These are phyloP conservation scores for Alternaria dauci DNA, from an alignment of 2,329 filamentous ascomycete species.

Conservation along the genomic window DNA sequence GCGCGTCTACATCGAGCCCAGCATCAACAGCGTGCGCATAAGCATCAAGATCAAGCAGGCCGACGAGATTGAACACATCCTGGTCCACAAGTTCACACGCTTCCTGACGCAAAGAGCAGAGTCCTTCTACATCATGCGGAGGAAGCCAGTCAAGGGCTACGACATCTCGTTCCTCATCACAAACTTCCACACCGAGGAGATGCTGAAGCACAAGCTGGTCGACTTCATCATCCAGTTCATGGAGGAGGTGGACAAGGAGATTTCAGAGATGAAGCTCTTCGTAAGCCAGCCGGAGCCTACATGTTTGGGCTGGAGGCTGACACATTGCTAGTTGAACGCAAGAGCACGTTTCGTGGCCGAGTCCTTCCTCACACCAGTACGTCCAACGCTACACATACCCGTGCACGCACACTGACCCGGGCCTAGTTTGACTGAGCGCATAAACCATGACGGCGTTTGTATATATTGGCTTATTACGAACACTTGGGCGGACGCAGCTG, in stretches of 20 bases:
- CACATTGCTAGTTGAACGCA: constrained; percentile 78
- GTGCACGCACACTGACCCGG: constrained; percentile 7
- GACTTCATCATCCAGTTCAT: constrained; percentile 99
- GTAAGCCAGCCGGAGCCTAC: constrained; percentile 63
- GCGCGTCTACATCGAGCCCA: constrained; percentile 93
- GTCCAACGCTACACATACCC: constrained; percentile 30
- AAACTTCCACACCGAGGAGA: constrained; percentile 97
- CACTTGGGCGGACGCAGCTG: constrained; percentile 11
- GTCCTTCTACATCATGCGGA: constrained; percentile 93
- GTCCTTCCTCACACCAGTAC: constrained; percentile 93
- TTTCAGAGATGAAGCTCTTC: constrained; percentile 99
- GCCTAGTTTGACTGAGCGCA: constrained; percentile 37
- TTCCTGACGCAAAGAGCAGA: constrained; percentile 97
- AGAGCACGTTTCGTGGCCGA: constrained; percentile 97
- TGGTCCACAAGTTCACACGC: constrained; percentile 97
- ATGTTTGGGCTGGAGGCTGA: constrained; percentile 37
- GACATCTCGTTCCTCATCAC: constrained; percentile 99
- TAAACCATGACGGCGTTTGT: constrained; percentile 16
- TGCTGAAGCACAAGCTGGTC: constrained; percentile 98
- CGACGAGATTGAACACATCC: constrained; percentile 96
- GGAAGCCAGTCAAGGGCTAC: constrained; percentile 98
- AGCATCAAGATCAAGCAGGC: constrained; percentile 99
- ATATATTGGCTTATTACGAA: constrained; percentile 14
- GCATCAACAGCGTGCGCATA: constrained; percentile 94
- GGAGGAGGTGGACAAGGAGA: constrained; percentile 99